Evolutionary conservation across 2,329 filamentous ascomycete species (phyloP).

Genomic region (Pyrenophora teres): DNA sequence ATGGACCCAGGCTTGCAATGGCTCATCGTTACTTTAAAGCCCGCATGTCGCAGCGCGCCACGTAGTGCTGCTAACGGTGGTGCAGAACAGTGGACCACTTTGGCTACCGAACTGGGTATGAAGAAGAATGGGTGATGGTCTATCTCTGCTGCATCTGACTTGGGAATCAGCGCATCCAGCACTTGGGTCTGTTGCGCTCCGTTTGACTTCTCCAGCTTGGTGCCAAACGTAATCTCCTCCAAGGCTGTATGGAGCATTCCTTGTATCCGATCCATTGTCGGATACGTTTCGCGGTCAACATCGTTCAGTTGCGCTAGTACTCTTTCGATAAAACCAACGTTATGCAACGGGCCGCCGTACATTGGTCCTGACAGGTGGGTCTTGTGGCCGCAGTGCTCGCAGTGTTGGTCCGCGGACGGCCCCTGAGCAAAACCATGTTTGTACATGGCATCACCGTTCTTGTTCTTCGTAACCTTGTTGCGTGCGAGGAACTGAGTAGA

Average conservation of each 20-base stretch:
- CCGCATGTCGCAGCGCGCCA: conserved; percentile 78
- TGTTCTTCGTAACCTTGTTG: conserved; percentile 69
- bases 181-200: conserved; percentile 25
- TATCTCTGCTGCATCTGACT: conserved; percentile 47
- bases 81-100: conserved; percentile 76
- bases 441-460: conserved; percentile 70
- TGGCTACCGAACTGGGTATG: conserved; percentile 73
- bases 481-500: conserved; percentile 77
- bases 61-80: conserved; percentile 79
- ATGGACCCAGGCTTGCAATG: conserved; percentile 89
- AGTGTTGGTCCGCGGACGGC: conserved; percentile 68
- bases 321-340: conserved; percentile 76
- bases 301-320: conserved; percentile 74
- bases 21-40: conserved; percentile 81
- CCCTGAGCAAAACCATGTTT: conserved; percentile 78
- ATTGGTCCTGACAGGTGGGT: conserved; percentile 92
- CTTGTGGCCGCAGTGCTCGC: conserved; percentile 82
- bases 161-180: conserved; percentile 48
- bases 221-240: conserved; percentile 65
- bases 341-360: conserved; percentile 90
- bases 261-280: conserved; percentile 78
- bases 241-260: conserved; percentile 90
- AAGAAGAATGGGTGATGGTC: conserved; percentile 88
- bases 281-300: conserved; percentile 72
- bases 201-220: conserved; percentile 22